These are phyloP conservation scores for Andrographis paniculata DNA, from an alignment of 305 asterid genomes.

Conservation along the genomic window DNA sequence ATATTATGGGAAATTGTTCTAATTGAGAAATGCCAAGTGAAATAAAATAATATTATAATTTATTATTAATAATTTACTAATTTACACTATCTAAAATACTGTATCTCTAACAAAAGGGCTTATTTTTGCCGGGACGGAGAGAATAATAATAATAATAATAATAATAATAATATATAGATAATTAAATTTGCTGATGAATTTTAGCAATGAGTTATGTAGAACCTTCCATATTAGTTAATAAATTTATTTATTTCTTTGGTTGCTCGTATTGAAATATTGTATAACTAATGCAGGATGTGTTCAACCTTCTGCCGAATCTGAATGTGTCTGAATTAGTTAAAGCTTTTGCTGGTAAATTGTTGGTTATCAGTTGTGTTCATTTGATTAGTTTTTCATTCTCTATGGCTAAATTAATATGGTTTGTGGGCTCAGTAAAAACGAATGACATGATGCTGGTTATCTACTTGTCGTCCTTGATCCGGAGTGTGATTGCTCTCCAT, in stretches of 20 bases:
- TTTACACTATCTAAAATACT: too few relatives aligned
- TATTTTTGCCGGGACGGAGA: too few relatives aligned
- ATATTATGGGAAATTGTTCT: too few relatives aligned
- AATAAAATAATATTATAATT: too few relatives aligned
- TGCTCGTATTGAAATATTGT: slow-evolving; percentile 15
- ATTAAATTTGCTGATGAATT: too few relatives aligned
- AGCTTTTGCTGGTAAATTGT: slow-evolving; percentile 70
- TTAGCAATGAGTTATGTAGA: too few relatives aligned
- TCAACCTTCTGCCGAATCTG: slow-evolving; percentile 85
- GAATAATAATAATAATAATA: too few relatives aligned
- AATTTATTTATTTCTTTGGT: not conserved
- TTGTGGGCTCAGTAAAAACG: slow-evolving; percentile 63
- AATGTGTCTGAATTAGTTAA: slow-evolving; percentile 71
- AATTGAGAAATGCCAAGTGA: too few relatives aligned
- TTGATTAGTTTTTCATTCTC: not conserved
- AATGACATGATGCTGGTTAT: slow-evolving; percentile 96
- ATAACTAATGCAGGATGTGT: slow-evolving; percentile 59
- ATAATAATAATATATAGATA: too few relatives aligned
- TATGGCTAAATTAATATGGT: not conserved
- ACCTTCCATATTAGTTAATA: not conserved
- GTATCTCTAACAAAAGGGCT: too few relatives aligned
- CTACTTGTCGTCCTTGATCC: slow-evolving; percentile 77
- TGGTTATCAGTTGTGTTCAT: not conserved
- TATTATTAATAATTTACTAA: too few relatives aligned
- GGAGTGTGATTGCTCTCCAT: slow-evolving; percentile 91